Percentiles rank a stretch among this genome's conserved stretches.
Evolutionary conservation across 139 green algal genomes (phyloP).

Genomic region (Chlamydomonas sp.): DNA sequence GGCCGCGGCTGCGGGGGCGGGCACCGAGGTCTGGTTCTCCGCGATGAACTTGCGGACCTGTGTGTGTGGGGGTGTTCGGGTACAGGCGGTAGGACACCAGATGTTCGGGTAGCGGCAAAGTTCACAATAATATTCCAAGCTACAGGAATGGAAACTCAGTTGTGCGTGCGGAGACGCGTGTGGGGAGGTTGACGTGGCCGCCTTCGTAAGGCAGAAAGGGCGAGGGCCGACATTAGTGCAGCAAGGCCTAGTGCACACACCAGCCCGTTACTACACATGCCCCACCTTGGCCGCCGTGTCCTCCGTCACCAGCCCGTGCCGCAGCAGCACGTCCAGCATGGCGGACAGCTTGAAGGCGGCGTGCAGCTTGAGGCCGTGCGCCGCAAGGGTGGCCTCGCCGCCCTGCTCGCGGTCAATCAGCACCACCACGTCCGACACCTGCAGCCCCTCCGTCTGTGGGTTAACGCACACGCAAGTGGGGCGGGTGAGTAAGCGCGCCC

Average conservation of each 20-base stretch:
- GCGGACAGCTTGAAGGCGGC: slow-evolving; percentile 73
- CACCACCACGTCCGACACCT: slow-evolving; percentile 4
- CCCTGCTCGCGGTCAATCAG: slow-evolving; percentile 88
- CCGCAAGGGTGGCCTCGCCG: slow-evolving; percentile 78
- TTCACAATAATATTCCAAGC: neutral
- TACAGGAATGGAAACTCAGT: too few species aligned
- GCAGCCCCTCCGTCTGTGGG: neutral
- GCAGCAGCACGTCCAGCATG: slow-evolving; percentile 71
- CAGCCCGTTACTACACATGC: neutral
- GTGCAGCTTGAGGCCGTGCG: slow-evolving; percentile 32
- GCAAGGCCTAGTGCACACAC: too few species aligned
- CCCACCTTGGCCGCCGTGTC: slow-evolving; percentile 71
- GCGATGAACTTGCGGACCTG: slow-evolving; percentile 84
- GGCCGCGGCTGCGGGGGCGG: slow-evolving; percentile 35
- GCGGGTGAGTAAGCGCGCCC: slow-evolving; percentile 58
- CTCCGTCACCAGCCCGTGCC: slow-evolving; percentile 67
- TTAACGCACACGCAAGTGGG: too few species aligned
- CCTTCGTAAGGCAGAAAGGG: too few species aligned
- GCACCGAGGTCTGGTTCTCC: slow-evolving; percentile 89
- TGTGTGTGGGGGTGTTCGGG: neutral
- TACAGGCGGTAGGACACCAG: too few species aligned
- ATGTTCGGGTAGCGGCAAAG: neutral
- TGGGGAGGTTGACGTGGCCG: too few species aligned
- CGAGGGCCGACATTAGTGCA: too few species aligned
- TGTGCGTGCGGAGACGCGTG: too few species aligned